Conservation (phyloP, 371 early-diverging fungal species). For the Dinochytrium kinnereticum region DNA sequence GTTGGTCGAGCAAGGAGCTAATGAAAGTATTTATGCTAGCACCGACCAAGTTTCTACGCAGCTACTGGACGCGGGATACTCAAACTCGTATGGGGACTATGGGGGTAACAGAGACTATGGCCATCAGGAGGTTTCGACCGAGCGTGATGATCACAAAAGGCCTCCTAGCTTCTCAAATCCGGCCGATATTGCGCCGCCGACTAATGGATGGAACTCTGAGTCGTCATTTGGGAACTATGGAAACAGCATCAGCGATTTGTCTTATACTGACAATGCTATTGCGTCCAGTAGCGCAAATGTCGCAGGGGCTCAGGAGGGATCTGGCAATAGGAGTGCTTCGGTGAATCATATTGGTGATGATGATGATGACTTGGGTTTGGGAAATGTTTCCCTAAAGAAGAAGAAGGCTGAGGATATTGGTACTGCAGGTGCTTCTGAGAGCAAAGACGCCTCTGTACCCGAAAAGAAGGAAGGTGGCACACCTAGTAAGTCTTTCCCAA, state of each 20-base stretch:
- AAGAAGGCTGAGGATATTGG: conserved; percentile 4
- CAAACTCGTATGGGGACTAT: too few relatives aligned
- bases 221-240: background rate
- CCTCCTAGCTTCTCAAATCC: background rate
- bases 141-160: too few relatives aligned
- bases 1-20: background rate
- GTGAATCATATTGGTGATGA: conserved; percentile 20
- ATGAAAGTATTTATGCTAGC: background rate
- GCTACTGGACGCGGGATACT: background rate
- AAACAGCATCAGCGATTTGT: background rate
- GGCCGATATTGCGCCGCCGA: too few relatives aligned
- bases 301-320: too few relatives aligned
- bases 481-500: too few relatives aligned
- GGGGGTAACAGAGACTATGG: too few relatives aligned
- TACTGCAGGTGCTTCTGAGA: too few relatives aligned
- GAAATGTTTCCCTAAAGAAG: conserved; percentile 40
- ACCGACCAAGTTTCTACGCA: background rate
- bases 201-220: background rate
- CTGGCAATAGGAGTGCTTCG: conserved; percentile 8
- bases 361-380: conserved; percentile 51
- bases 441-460: too few relatives aligned
- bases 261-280: conserved; percentile 11
- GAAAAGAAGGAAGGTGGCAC: too few relatives aligned
- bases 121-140: too few relatives aligned
- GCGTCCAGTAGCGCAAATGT: conserved; percentile 3